phyloP scores from a whole-genome alignment of 345 rosid genomes.

The Balakata baccata region DNA sequence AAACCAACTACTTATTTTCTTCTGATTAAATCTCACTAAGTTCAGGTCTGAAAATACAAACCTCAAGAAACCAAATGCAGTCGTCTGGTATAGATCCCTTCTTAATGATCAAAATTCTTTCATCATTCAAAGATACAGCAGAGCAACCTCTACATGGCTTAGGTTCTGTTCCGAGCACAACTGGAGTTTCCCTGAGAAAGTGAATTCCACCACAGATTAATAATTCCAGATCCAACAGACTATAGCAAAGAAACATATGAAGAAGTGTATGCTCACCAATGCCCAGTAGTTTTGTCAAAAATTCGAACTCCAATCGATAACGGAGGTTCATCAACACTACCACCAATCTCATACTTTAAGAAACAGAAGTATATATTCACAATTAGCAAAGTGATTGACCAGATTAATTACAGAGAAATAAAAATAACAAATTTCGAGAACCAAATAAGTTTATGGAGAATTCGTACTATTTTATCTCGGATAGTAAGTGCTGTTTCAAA shows the following conservation, averaged over 20 bases:
- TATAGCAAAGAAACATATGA: constrained; percentile 13
- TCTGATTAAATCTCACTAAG: constrained; percentile 5
- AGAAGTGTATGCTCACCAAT: constrained; percentile 51
- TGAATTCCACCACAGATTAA: constrained; percentile 15
- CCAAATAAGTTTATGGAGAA: constrained; percentile 10
- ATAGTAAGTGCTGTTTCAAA: constrained; percentile 34
- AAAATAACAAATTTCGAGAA: constrained; percentile 1
- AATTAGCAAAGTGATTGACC: constrained; percentile 22
- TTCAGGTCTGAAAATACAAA: constrained; percentile 33
- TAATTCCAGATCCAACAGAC: constrained; percentile 11
- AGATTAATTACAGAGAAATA: constrained; percentile 8
- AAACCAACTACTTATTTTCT: background rate
- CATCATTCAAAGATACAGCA: constrained; percentile 51
- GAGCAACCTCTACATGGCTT: constrained; percentile 56
- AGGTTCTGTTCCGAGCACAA: constrained; percentile 66
- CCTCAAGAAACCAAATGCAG: constrained; percentile 96
- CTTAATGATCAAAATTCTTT: constrained; percentile 67
- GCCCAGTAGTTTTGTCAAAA: constrained; percentile 42
- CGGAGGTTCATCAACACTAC: constrained; percentile 45
- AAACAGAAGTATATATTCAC: constrained; percentile 15
- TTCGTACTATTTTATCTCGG: constrained; percentile 59
- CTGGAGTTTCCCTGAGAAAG: constrained; percentile 55
- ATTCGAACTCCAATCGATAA: constrained; percentile 53
- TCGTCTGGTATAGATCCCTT: constrained; percentile 63
- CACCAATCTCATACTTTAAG: constrained; percentile 68